A percentile compares a stretch with the other conserved stretches of the same genome.
Conservation (phyloP, 495 filamentous ascomycete species). For the Daldinia vernicosa region DNA sequence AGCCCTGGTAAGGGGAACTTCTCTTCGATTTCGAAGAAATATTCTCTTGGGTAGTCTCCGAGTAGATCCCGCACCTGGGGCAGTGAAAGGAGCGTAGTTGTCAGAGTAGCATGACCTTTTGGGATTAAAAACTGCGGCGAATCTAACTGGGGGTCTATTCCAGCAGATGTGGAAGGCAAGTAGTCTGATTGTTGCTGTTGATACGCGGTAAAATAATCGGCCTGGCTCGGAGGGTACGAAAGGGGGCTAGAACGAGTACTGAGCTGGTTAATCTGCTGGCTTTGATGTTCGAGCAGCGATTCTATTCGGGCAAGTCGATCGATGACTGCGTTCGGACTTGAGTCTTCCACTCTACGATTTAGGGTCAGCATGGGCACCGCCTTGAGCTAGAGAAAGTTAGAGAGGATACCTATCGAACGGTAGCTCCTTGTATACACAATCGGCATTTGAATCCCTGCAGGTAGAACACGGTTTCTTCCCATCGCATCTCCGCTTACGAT, state of each 20-base stretch:
- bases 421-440: conserved; percentile 49
- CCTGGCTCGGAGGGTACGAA: conserved; percentile 43
- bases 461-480: conserved; percentile 48
- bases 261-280: conserved; percentile 46
- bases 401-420: conserved; percentile 44
- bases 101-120: conserved; percentile 44
- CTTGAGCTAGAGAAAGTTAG: background rate
- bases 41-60: conserved; percentile 46
- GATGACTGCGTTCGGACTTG: conserved; percentile 45
- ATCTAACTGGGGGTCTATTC: conserved; percentile 39
- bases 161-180: conserved; percentile 38
- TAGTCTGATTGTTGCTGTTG: conserved; percentile 43
- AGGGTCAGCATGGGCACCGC: conserved; percentile 13
- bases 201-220: conserved; percentile 38
- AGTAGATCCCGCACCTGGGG: conserved; percentile 44
- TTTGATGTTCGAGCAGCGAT: conserved; percentile 47
- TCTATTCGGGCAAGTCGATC: conserved; percentile 49
- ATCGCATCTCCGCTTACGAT: conserved; percentile 50
- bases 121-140: conserved; percentile 48
- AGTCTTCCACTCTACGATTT: conserved; percentile 38
- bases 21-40: conserved; percentile 47
- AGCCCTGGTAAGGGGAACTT: conserved; percentile 42
- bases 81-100: conserved; percentile 43
- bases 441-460: conserved; percentile 48
- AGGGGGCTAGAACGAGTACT: conserved; percentile 39